Evolutionary conservation across 2,329 filamentous ascomycete genomes (phyloP).

Genomic region (Arthrinium phaeospermum): DNA sequence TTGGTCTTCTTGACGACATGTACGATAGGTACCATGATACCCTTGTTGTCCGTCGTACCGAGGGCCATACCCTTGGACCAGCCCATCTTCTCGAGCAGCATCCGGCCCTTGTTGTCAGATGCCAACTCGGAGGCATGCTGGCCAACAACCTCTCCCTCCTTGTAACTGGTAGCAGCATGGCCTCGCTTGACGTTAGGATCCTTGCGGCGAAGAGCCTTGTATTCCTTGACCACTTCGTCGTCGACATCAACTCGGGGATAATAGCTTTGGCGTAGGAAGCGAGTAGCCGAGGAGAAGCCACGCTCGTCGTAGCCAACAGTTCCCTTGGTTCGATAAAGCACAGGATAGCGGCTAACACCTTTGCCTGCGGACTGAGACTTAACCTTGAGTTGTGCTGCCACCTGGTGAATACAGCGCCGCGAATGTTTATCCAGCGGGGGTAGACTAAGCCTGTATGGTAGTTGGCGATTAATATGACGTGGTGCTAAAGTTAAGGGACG

Average conservation of each 20-base stretch:
- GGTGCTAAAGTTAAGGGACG: not conserved
- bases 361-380: conserved; percentile 84
- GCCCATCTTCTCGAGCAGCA: conserved; percentile 96
- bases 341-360: conserved; percentile 74
- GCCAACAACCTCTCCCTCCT: conserved; percentile 88
- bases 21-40: conserved; percentile 82
- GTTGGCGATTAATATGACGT: conserved; percentile 5
- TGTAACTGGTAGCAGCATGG: conserved; percentile 59
- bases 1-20: conserved; percentile 88
- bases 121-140: conserved; percentile 84
- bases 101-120: conserved; percentile 79
- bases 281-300: conserved; percentile 54
- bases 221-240: conserved; percentile 36
- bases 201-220: conserved; percentile 30
- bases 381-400: conserved; percentile 76
- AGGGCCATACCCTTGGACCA: conserved; percentile 88
- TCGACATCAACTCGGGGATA: conserved; percentile 58
- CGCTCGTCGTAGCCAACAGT: conserved; percentile 67
- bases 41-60: conserved; percentile 82
- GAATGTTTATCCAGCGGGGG: conserved; percentile 83
- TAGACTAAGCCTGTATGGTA: conserved; percentile 64
- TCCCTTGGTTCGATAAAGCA: conserved; percentile 74
- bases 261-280: conserved; percentile 56
- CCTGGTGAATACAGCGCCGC: conserved; percentile 79
- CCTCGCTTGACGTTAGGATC: conserved; percentile 27